Conservation (phyloP, 202 grass and related monocot genomes). For the Brachypodium distachyon region DNA sequence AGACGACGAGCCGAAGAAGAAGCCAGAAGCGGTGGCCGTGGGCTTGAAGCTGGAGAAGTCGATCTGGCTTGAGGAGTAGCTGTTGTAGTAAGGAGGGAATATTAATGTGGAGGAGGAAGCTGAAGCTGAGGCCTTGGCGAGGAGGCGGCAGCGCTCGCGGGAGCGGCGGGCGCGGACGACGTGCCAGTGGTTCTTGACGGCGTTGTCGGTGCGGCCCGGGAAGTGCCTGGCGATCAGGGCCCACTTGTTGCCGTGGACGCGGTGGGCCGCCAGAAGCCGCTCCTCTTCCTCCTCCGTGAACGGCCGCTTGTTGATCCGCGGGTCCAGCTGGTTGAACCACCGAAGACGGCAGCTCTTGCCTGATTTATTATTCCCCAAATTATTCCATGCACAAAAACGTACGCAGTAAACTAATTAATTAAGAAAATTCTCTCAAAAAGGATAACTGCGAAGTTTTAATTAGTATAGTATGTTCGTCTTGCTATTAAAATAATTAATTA, state of each 20-base stretch:
- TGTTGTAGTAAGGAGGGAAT: background rate
- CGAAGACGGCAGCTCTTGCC: conserved; percentile 96
- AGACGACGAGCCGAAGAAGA: conserved; percentile 10
- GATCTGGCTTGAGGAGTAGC: background rate
- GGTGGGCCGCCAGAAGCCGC: conserved; percentile 70
- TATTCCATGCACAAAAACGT: background rate
- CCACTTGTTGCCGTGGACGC: conserved; percentile 92
- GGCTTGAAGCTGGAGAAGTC: conserved; percentile 14
- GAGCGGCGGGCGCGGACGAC: conserved; percentile 68
- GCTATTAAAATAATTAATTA: no score
- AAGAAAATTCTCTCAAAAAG: no score
- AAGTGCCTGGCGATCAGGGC: conserved; percentile 87
- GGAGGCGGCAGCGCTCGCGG: conserved; percentile 43
- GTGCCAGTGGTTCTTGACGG: conserved; percentile 96
- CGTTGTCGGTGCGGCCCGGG: conserved; percentile 87
- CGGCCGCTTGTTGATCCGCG: conserved; percentile 98
- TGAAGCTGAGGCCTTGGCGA: conserved; percentile 8
- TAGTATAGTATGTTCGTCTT: no score
- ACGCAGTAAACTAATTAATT: no score
- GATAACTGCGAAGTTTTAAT: no score
- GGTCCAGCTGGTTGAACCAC: conserved; percentile 99
- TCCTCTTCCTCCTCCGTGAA: conserved; percentile 92
- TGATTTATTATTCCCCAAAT: no score
- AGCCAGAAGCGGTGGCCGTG: no score
- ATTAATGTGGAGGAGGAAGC: background rate